Evolutionary conservation across 768 basidiomycete genomes (phyloP).

Genomic region (Tephrocybe sp.): DNA sequence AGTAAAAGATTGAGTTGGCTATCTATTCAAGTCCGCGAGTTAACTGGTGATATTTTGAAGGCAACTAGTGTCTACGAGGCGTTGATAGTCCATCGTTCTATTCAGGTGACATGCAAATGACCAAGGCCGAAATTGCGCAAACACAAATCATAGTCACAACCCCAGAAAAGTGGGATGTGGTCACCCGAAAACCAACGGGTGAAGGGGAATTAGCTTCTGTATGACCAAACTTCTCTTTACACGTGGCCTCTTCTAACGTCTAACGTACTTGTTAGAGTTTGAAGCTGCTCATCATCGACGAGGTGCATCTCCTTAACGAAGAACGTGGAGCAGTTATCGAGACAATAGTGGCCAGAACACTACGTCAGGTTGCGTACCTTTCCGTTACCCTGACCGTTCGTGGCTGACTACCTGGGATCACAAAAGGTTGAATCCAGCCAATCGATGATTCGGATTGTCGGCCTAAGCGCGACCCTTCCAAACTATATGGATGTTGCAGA

Average conservation of each 20-base stretch:
- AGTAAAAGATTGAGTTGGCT: constrained; percentile 91
- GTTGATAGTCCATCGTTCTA: constrained; percentile 17
- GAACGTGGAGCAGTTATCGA: constrained; percentile 98
- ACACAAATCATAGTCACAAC: constrained; percentile 99
- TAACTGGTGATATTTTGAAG: constrained; percentile 61
- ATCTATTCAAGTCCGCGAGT: constrained; percentile 79
- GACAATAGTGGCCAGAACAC: constrained; percentile 93
- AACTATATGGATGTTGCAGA: constrained; percentile 97
- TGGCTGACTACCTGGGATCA: not conserved
- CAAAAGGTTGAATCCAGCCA: constrained; percentile 92
- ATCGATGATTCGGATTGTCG: constrained; percentile 94
- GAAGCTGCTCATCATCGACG: constrained; percentile 95
- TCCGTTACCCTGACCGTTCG: too few relatives aligned
- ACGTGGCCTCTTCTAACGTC: not conserved
- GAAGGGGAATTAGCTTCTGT: constrained; percentile 97
- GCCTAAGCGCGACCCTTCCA: constrained; percentile 93
- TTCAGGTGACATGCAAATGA: constrained; percentile 93
- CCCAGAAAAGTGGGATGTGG: constrained; percentile 99
- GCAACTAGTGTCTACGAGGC: not conserved
- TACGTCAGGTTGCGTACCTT: constrained; percentile 68
- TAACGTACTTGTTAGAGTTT: constrained; percentile 58
- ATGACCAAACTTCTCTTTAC: constrained; percentile 19
- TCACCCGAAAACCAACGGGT: constrained; percentile 94
- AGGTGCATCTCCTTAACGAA: constrained; percentile 96
- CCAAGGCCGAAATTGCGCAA: constrained; percentile 88